Evolutionary conservation across 208 protist genomes (phyloP), one percentile per base, ranked within the genome.

Genomic region (Acanthamoeba castellanii): DNA sequence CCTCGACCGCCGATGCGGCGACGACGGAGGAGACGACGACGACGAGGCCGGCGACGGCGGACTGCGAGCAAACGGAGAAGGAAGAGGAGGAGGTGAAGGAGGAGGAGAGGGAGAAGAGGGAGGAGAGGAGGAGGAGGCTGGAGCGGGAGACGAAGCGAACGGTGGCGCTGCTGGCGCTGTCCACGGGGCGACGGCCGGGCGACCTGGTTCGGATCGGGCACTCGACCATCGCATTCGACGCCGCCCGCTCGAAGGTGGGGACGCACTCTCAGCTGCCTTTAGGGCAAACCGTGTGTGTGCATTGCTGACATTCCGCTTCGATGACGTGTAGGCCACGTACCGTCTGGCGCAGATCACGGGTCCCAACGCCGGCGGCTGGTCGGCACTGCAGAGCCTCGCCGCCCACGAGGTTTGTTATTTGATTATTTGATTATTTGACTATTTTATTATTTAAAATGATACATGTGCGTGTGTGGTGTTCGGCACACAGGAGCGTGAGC

Each of bases 161-260:
- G 42, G 25, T 93, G 32, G 45, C 37, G 7, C 42, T 93, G 8
- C 88, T 93, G 8, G 88, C 50, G 6, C 20, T 93, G 14, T 52
- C 50, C 20, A 93, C 88, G 7, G 88, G 50, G 16, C 57, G 88
- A 16, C 50, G 64, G 5, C 88, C 88, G 18, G 20, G 18, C 37
- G 88, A 93, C 50, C 64, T 93, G 32, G 61, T 81, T 52, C 32
- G 88, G 11, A 93, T 93, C 61, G 88, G 88, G 32, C 32, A 78
- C 34, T 93, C 88, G 5, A 72, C 88, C 66, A 93, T 78, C 27
- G 8, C n/a, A 6, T 42, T 93, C 50, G 88, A 93, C 20, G 32
- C 32, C 7, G 16, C 13, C 47, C 57, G 25, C 82, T 64, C 82
- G 9, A 90, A 90, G 82, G n/a, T n/a, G n/a, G n/a, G n/a, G n/a